Evolutionary conservation across 495 filamentous ascomycete species (phyloP), one percentile per base, ranked within the genome.

Genomic region (Hyaloscypha variabilis): DNA sequence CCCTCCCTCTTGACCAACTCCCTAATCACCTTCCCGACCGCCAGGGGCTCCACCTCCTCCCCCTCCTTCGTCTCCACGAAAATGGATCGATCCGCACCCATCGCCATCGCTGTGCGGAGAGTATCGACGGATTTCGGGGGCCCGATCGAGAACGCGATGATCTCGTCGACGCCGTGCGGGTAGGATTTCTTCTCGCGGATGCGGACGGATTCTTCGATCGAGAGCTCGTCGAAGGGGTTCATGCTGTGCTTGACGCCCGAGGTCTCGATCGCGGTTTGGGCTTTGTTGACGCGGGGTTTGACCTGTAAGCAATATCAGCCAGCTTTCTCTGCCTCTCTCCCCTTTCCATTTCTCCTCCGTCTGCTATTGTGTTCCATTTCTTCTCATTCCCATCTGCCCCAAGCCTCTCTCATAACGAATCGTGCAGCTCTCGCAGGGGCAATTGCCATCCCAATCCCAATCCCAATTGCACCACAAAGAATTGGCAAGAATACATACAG

Each of bases 171-270:
- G 69, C 76, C 77, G 52, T 4, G 8, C 21, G 57, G n/a, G 21
- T 59, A 59, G 56, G 62, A 64, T 71, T 87, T 84, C 78, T 90
- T 88, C 77, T 97, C 94, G 72, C 95, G 94, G 70, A 98, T 88
- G 21, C 91, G 92, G 63, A 97, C 88, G 68, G 93, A 91, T 80
- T 97, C 95, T 79, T 99, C 95, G 79, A 99, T 86, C 62, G 92
- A 93, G 76, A 99, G 91, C 79, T 98, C 95, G 81, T 99, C 95
- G 82, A 99, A 99, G 57, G 95, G 95, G 85, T 99, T 99, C 84
- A 98, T 92, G 77, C 87, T 90, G 85, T 97, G 95, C 79, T 98
- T 99, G 71, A 98, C 93, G 70, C 90, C 90, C 54, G 85, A 79
- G 53, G 91, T 97, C 80, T 96, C 93, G 79, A 99, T 88, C 75